Percentiles rank a stretch among this genome's conserved stretches.
Conservation (phyloP, 176 grass and related monocot species). For the Bromus sterilis region DNA sequence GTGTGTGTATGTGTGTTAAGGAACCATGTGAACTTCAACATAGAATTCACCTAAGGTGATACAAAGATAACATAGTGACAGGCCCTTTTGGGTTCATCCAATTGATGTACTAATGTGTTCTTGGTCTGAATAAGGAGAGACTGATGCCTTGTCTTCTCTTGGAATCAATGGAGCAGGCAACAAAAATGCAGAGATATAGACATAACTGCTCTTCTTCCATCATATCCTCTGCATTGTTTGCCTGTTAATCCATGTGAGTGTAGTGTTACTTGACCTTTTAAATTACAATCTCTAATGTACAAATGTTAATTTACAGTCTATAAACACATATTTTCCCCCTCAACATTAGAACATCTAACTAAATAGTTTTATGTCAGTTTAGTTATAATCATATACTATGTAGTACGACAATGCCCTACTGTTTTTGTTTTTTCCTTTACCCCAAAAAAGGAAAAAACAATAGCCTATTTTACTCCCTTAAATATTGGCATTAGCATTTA, state of each 20-base stretch:
- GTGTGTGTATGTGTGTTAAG: background rate
- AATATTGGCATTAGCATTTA: background rate
- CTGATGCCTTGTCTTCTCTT: background rate
- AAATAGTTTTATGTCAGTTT: no score
- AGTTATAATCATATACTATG: no score
- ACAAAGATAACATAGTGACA: slow-evolving; percentile 6
- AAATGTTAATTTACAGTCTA: background rate
- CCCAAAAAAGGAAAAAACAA: background rate
- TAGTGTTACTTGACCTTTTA: background rate
- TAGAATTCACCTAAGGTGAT: slow-evolving; percentile 14
- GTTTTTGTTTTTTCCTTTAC: no score
- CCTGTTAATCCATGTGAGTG: background rate
- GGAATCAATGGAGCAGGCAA: background rate
- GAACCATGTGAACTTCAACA: background rate
- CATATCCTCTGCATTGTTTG: background rate
- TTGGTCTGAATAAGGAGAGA: background rate
- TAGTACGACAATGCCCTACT: no score
- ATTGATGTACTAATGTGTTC: background rate
- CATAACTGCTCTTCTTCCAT: background rate
- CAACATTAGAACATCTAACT: background rate
- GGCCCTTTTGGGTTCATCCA: background rate
- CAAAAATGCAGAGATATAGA: background rate
- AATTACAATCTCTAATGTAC: background rate
- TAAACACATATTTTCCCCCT: background rate
- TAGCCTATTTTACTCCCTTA: background rate